Evolutionary conservation across 768 basidiomycete genomes (phyloP), one percentile per base, ranked within the genome.

Genomic region (Hygrocybe punicea): DNA sequence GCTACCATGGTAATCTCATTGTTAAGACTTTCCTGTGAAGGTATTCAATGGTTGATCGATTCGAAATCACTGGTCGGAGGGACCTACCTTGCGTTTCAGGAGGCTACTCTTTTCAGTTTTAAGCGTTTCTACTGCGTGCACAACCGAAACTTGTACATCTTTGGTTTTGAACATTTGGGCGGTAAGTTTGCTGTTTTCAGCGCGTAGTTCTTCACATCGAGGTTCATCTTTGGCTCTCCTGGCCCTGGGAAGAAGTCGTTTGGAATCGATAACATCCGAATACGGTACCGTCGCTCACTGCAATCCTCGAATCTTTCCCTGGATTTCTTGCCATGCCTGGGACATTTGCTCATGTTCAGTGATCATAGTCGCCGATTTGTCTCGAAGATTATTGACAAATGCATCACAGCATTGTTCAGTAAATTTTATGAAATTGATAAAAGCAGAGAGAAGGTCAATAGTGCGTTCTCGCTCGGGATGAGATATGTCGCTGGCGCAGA

Each of bases 371-470:
- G 83, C 71, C 10, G 85, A 86, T 57, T 79, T 76, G 11, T 84
- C 81, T 42, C 84, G 80, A 23, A 93, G 72, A n/a, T 80, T 77
- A 55, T 76, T 76, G 16, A 88, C 76, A 58, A 88, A 85, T 2
- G 78, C 70, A 39, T 81, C 77, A 62, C 84, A 85, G 58, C 75
- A 77, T 62, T 91, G 88, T 62, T 86, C 89, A 13, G 85, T 86
- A 69, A 94, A 96, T 71, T 91, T 92, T 71, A 93, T 83, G 69
- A 95, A 92, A 72, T 97, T 97, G 76, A 95, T 91, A 62, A 96
- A 89, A 2, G 89, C 92, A 35, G 91, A 91, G 60, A 97, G 81
- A 39, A 89, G 76, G 52, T 81, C 78, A 25, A 87, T 79, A 0
- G 92, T 90, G 25, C 94, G 85, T 40, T 86, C 81, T 24, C 83